Base-by-base conservation (phyloP, 164 flowering plant species). In the Stephania japonica region DNA sequence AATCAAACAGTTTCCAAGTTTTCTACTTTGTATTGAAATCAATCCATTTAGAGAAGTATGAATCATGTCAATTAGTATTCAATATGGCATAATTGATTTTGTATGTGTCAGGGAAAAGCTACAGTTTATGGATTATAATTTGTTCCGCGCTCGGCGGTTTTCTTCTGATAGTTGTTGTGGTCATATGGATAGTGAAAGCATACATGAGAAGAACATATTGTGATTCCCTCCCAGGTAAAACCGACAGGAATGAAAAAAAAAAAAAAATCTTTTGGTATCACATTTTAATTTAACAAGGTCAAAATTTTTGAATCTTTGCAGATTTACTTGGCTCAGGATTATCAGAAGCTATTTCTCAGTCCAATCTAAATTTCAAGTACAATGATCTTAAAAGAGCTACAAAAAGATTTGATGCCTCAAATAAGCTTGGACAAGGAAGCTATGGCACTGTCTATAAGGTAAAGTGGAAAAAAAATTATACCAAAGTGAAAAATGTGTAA, bases 401-500 rank as follows among this genome's bases (percentile, higher is more conserved):
- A 2, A 69, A 42, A 19, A 71, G 72, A 62, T 78, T 78, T 68
- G 75, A 75, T 41, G 6, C 72, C 26, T 56, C 77, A 27, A 90
- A 90, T 84, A 90, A 85, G 84, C 86, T 91, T 23, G 97, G 94
- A 19, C 90, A 90, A 79, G 97, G 97, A 69, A 90, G 93, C 70
- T 86, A 84, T 70, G 94, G 97, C 12, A 82, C 91, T 44, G 94
- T 91, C n/a, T 88, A 90, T 71, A 88, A 90, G 88, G 97, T 88
- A 72, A 13, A 13, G 18, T 32, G 19, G 6, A 19, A 56, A 14
- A 56, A 56, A 56, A 10, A 16, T n/a, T 56, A 1, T 56, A 56
- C 62, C 62, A 5, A 56, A 14, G 62, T 13, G 19, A 13, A 56
- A 56, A 56, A 56, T 14, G 21, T 56, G 6, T 1, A 56, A 1